Base-by-base conservation (phyloP, 108 stramenopile species). In the Cyclotella kingstonii region DNA sequence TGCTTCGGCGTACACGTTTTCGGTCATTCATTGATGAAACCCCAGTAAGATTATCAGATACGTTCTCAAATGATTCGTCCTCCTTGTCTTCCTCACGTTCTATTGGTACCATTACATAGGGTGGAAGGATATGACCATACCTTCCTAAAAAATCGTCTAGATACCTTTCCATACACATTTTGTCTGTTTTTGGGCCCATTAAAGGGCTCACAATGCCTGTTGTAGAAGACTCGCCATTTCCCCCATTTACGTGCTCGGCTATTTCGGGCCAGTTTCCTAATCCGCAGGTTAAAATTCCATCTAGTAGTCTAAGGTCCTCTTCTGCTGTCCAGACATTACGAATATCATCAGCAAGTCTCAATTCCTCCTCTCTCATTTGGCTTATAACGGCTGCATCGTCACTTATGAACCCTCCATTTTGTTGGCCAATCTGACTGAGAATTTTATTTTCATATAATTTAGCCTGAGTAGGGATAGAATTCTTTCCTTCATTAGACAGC, bases 121-220 rank as follows among this genome's bases (percentile, higher is more conserved):
- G 82, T 7, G 94, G 94, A n/a, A 95, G 51, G 63, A 91, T 85
- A 44, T 89, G 76, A 11, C 94, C 94, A 66, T 90, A 91, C 40
- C 90, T 74, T 48, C 90, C 94, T 58, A 95, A 49, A 58, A 80
- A 95, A 52, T 90, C 94, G 58, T 95, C 88, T 39, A 91, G 76
- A 58, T 91, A 95, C 30, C 90, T 79, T 51, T 95, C 90, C 94
- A 95, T 95, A 66, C 94, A 95, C 60, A 82, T 83, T 42, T 85
- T 87, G 55, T 89, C 79, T 5, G 84, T 90, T 54, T 95, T 95
- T 4, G 72, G 79, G 33, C 49, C 55, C 6, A 58, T 36, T 18
- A 10, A 27, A 11, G 39, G 42, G 27, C 31, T 52, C 27, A 19
- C 61, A 28, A 15, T 34, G 29, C 49, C 34, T 29, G 45, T 28